Percentiles rank a stretch among this genome's conserved stretches.
These are phyloP conservation scores for Penicillium sp. DNA, from an alignment of 2,329 filamentous ascomycete genomes.

Conservation along the genomic window DNA sequence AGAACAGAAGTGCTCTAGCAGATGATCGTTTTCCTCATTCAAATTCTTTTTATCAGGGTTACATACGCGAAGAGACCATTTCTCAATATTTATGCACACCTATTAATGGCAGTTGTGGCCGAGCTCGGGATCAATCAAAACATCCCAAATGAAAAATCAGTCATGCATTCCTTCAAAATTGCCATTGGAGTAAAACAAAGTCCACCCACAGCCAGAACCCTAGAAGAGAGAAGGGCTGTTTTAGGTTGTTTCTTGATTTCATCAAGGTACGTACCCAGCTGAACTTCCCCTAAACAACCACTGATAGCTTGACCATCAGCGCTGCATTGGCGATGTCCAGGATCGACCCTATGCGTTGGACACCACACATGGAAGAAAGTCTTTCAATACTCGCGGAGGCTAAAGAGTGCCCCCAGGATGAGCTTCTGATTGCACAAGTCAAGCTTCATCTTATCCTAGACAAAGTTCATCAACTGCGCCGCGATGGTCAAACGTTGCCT, in stretches of 20 bases:
- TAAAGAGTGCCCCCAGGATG: slow-evolving; percentile 52
- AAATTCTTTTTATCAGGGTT: slow-evolving; percentile 19
- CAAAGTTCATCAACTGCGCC: slow-evolving; percentile 17
- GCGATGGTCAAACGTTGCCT: slow-evolving; percentile 15
- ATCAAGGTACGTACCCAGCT: slow-evolving; percentile 31
- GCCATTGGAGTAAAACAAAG: slow-evolving; percentile 19
- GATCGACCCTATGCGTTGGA: slow-evolving; percentile 57
- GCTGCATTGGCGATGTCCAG: slow-evolving; percentile 34
- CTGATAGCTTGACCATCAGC: slow-evolving; percentile 24
- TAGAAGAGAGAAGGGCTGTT: slow-evolving; percentile 53
- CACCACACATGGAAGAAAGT: slow-evolving; percentile 58
- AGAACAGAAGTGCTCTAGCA: no score
- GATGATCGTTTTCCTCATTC: not conserved
- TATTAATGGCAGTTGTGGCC: slow-evolving; percentile 26
- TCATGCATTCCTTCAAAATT: slow-evolving; percentile 23
- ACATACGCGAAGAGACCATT: slow-evolving; percentile 18
- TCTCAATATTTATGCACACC: slow-evolving; percentile 21
- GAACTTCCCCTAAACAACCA: not conserved
- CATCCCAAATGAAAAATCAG: slow-evolving; percentile 11
- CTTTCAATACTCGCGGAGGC: slow-evolving; percentile 49
- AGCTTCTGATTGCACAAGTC: slow-evolving; percentile 42
- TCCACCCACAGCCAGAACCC: slow-evolving; percentile 35
- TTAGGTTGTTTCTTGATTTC: slow-evolving; percentile 51
- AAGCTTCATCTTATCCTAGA: slow-evolving; percentile 26
- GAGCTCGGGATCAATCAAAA: slow-evolving; percentile 27